These are phyloP conservation scores for Alternaria rosae DNA, from an alignment of 2,329 filamentous ascomycete species.

Conservation along the genomic window DNA sequence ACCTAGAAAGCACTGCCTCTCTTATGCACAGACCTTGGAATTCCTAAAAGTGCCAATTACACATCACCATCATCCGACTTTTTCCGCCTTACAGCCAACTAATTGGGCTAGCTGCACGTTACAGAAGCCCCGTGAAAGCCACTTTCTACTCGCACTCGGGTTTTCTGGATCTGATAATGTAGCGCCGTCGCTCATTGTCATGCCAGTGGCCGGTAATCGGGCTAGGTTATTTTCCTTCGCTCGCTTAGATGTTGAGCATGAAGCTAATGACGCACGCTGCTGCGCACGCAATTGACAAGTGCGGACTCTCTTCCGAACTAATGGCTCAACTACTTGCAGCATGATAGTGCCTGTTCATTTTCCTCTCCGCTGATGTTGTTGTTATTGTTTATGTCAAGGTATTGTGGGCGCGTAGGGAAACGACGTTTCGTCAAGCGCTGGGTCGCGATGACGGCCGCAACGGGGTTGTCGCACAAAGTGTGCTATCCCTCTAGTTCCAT, in stretches of 20 bases:
- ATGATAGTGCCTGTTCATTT: neutral
- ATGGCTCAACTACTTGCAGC: conserved; percentile 22
- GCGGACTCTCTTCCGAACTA: conserved; percentile 34
- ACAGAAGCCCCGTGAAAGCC: neutral
- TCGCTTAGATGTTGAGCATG: conserved; percentile 33
- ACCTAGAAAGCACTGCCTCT: neutral
- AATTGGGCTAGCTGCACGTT: neutral
- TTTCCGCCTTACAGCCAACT: neutral
- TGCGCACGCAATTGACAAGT: conserved; percentile 30
- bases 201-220: conserved; percentile 27
- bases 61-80: neutral
- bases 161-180: conserved; percentile 1
- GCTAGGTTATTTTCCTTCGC: conserved; percentile 25
- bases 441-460: conserved; percentile 7
- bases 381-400: neutral
- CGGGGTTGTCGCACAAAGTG: conserved; percentile 5
- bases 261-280: conserved; percentile 39
- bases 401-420: conserved; percentile 5
- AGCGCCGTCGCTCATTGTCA: neutral
- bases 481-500: conserved; percentile 3
- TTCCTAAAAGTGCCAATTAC: neutral
- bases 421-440: conserved; percentile 22
- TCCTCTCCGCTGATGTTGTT: neutral
- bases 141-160: neutral
- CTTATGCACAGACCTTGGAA: neutral